Evolutionary conservation across 345 rosid species (phyloP).

Genomic region (Mallotus nudiflorus): DNA sequence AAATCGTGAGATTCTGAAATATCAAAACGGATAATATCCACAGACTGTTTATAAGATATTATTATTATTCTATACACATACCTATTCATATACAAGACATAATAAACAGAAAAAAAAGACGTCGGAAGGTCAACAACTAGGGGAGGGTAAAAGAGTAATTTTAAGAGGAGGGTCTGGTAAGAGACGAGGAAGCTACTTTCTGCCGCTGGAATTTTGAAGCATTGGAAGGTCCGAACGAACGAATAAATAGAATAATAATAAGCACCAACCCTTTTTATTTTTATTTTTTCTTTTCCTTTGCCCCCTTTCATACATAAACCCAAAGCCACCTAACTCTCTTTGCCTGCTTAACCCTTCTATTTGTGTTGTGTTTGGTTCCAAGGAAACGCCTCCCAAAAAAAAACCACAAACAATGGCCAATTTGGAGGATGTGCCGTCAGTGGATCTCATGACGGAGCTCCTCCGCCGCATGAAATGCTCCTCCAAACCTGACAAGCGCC

Average conservation of each 20-base stretch:
- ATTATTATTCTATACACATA: too few species aligned
- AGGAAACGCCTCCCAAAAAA: too few species aligned
- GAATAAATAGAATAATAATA: too few species aligned
- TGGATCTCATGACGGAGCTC: conserved; percentile 84
- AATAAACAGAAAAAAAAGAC: too few species aligned
- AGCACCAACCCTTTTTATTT: not conserved
- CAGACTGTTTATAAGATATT: too few species aligned
- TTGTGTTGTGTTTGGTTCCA: not conserved
- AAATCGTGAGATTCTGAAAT: too few species aligned
- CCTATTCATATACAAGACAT: too few species aligned
- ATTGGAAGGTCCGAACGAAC: conserved; percentile 24
- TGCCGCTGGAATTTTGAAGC: conserved; percentile 31
- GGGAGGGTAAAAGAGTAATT: conserved; percentile 24
- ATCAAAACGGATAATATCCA: too few species aligned
- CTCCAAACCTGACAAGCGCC: conserved; percentile 86
- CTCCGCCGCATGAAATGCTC: conserved; percentile 95
- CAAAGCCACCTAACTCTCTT: not conserved
- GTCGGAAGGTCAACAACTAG: not conserved
- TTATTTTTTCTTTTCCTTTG: too few species aligned
- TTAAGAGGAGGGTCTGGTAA: not conserved
- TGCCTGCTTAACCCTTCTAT: not conserved
- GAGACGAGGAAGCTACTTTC: not conserved
- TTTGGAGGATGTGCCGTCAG: conserved; percentile 80
- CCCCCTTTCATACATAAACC: not conserved
- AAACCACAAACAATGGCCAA: conserved; percentile 44